Base-by-base conservation (phyloP, 1,284 basidiomycete species). In the Rhodotorula mucilaginosa region DNA sequence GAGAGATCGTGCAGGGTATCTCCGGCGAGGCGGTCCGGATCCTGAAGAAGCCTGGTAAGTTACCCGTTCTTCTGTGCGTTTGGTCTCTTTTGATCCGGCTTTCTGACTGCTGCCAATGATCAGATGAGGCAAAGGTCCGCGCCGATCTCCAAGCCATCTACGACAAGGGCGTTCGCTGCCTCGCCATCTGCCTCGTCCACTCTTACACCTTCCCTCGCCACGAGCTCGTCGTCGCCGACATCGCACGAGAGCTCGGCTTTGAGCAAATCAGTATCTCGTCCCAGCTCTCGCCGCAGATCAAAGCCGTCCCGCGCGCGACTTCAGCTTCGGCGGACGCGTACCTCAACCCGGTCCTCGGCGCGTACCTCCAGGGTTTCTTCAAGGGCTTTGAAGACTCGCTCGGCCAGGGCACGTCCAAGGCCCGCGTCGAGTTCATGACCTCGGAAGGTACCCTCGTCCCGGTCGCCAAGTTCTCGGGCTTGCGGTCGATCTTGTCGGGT, bases 241-340 rank as follows among this genome's bases (percentile, higher is more conserved):
- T 82, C 70, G 78, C 82, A 58, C 67, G 75, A 26, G 82, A 81
- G 71, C 81, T 82, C 60, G 69, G 74, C 34, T 70, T 68, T 57
- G 34, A 71, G 71, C 92, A 97, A 69, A 87, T 98, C 75, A 96
- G 93, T 8, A 87, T 93, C 75, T 96, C 93, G 0, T 90, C 91
- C 2, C 87, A 90, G 74, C 86, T 97, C 13, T 87, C 94, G 67
- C 91, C 96, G 3, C 80, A 80, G 78, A 81, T 83, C 76, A 79
- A 80, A 69, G 90, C 97, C 86, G 92, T 97, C 6, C 90, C 93
- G 1, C 89, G 96, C 8, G 96, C 93, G 0, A 89, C 91, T 5
- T 95, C 92, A 0, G 89, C 92, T 0, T 97, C 93, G 0, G 96
- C 94, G 0, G 96, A 99, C 78, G 97, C 96, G 2, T 99, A 99